Base-by-base conservation (phyloP, 2,329 filamentous ascomycete genomes). In the Arthrinium puccinioides region DNA sequence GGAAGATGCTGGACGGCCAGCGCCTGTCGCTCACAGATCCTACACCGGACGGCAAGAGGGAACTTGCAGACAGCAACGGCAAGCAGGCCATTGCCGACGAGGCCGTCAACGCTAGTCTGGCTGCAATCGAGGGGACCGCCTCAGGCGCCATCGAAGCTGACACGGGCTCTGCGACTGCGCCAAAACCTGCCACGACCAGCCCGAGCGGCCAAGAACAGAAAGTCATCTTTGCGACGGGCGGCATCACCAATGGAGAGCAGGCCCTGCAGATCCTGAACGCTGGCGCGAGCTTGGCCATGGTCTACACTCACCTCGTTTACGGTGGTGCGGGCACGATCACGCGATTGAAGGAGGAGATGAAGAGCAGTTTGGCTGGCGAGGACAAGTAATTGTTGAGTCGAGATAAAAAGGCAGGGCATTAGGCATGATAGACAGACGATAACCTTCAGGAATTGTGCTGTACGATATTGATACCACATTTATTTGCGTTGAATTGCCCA, bases 161-260 rank as follows among this genome's bases (percentile, higher is more conserved):
- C 14, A 47, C 39, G 19, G n/a, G n/a, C n/a, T n/a, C n/a, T n/a
- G n/a, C n/a, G n/a, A 33, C 14, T 9, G 24, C 31, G 14, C 31
- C 31, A 2, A 46, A 39, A 21, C 16, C 40, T 11, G 31, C 38
- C 14, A 29, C 42, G 4, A 38, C 18, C 23, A 37, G 39, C n/a
- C 38, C 35, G 6, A 29, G 43, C 24, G 52, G 48, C 40, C 24
- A 37, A 3, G 45, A 66, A 42, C 72, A 72, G 32, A 95, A 95
- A 63, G 81, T 88, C 36, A 84, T 98, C 43, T 97, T 97, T 56
- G 90, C 90, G 1, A 92, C 87, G 0, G 92, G 92, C 1, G 92
- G 92, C 14, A 90, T 98, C 54, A 92, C 84, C 2, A 90, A 83
- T 46, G 92, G 92, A 5, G 73, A 83, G 45, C 83, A 97, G 63